phyloP scores from a whole-genome alignment of 2,329 filamentous ascomycete genomes.

The Pyricularia sp. region DNA sequence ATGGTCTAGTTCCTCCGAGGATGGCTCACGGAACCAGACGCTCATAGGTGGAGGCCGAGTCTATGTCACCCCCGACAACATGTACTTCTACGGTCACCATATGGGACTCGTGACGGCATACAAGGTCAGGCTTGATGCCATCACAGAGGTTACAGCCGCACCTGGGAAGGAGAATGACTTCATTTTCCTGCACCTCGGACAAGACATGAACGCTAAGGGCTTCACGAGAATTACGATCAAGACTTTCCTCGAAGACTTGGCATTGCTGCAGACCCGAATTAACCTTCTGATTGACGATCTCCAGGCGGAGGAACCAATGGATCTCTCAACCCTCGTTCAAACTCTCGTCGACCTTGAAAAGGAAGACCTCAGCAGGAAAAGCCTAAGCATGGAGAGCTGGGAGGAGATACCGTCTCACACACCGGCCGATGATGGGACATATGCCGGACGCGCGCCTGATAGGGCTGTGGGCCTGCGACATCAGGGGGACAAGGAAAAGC shows the following conservation, averaged over 20 bases:
- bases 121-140: conserved; percentile 61
- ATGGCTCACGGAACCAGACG: conserved; percentile 29
- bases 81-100: conserved; percentile 96
- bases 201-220: conserved; percentile 51
- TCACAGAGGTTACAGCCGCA: conserved; percentile 82
- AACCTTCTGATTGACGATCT: conserved; percentile 80
- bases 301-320: conserved; percentile 59
- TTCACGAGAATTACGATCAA: conserved; percentile 78
- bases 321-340: conserved; percentile 60
- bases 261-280: conserved; percentile 71
- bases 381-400: conserved; percentile 81
- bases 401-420: conserved; percentile 63
- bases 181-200: conserved; percentile 69
- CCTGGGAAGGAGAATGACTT: conserved; percentile 90
- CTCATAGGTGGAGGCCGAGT: conserved; percentile 66
- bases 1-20: conserved; percentile 53
- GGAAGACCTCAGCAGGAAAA: conserved; percentile 47
- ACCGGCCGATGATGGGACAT: conserved; percentile 49
- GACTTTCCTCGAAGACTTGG: conserved; percentile 81
- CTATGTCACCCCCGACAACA: conserved; percentile 76
- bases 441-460: conserved; percentile 26
- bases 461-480: conserved; percentile 12
- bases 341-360: conserved; percentile 67
- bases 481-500: background rate
- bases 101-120: conserved; percentile 84